Conservation (phyloP, 805 yeast genomes). For the Monosporozyma siamensis region DNA sequence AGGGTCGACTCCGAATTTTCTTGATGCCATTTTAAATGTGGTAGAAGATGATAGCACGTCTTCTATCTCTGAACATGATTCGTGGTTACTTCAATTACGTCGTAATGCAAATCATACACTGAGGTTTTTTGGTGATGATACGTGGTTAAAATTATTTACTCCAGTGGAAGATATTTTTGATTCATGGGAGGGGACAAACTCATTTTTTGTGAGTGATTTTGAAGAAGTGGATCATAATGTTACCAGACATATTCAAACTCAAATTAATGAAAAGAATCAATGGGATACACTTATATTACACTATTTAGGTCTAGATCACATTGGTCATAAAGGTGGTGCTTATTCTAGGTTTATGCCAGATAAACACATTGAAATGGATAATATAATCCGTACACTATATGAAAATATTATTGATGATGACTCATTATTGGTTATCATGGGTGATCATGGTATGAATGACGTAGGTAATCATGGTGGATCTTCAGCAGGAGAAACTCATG, state of each 20-base stretch:
- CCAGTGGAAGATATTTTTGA: slow-evolving; percentile 38
- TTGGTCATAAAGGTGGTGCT: slow-evolving; percentile 97
- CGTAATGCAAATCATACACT: slow-evolving; percentile 31
- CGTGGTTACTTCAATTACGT: slow-evolving; percentile 71
- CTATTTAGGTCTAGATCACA: slow-evolving; percentile 90
- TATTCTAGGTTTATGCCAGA: slow-evolving; percentile 65
- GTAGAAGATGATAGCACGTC: slow-evolving; percentile 80
- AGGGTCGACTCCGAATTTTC: slow-evolving; percentile 87
- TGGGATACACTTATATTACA: slow-evolving; percentile 91
- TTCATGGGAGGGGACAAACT: slow-evolving; percentile 74
- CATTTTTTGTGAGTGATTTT: slow-evolving; percentile 91
- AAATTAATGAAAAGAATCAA: slow-evolving; percentile 34
- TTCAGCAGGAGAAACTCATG: slow-evolving; percentile 81
- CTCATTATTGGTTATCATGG: slow-evolving; percentile 67
- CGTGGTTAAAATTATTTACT: slow-evolving; percentile 92
- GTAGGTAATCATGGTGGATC: slow-evolving; percentile 97
- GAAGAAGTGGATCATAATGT: slow-evolving; percentile 91
- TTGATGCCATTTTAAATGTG: slow-evolving; percentile 88
- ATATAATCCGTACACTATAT: slow-evolving; percentile 46
- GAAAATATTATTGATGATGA: slow-evolving; percentile 34
- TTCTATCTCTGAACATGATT: slow-evolving; percentile 63
- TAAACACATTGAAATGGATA: slow-evolving; percentile 84
- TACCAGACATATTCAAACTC: slow-evolving; percentile 68
- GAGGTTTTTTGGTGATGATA: slow-evolving; percentile 93
- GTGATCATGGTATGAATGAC: slow-evolving; percentile 96